Evolutionary conservation across 352 stramenopile species (phyloP), one percentile per base, ranked within the genome.

Genomic region (Phytophthora cactorum): DNA sequence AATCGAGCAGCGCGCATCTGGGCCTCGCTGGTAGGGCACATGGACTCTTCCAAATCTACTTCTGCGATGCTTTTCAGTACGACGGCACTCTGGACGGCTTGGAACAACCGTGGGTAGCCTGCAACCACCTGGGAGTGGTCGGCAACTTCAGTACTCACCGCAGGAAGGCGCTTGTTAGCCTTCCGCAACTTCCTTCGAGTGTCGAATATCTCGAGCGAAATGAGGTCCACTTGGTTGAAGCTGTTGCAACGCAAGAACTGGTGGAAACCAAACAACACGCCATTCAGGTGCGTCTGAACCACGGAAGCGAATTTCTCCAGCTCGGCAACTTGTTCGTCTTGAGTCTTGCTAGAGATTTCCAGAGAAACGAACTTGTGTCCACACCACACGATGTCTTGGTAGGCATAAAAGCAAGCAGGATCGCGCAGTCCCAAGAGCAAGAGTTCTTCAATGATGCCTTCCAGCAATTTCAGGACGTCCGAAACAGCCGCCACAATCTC

Each of bases 351-450:
- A 0, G 27, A 46, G 44, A 17, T 38, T 10, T 63, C 60, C 5
- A 55, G 17, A 49, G 55, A 70, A 54, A 61, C 22, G 53, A 90
- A 88, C 47, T 76, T 81, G 63, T 95, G 86, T 1, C 84, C 88
- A 41, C 85, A 89, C 89, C 89, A 96, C n/a, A 91, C 76, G 49
- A 96, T 86, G 41, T 96, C 86, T 60, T 96, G 86, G 63, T 93
- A 95, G 5, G 83, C 82, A 47, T 89, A 78, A 63, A 87, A 93
- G 12, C 69, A 90, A 15, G 81, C 69, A 17, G 87, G 85, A 46
- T 83, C 80, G 4, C 87, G 85, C 46, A 90, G 63, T 2, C 83
- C 79, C 8, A 93, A 61, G 9, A 72, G 68, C 36, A 93, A 50
- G 0, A 90, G 34, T 3, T 72, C 75, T 29, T 87, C 81, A 38